Evolutionary conservation across 345 rosid species (phyloP).

Genomic region (Mercurialis annua): DNA sequence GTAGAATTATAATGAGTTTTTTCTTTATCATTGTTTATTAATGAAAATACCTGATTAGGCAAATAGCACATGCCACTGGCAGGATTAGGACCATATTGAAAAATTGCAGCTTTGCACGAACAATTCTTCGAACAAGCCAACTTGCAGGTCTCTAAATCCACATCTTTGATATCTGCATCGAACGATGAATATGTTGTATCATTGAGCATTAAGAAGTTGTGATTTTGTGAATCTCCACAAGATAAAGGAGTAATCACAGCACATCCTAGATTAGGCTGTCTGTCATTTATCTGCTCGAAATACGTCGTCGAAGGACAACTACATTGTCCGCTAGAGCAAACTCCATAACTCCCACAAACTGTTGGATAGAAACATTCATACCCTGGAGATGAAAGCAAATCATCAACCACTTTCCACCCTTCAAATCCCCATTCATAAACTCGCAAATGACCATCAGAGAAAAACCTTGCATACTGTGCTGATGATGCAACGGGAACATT

Average conservation of each 20-base stretch:
- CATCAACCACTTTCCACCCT: constrained; percentile 18
- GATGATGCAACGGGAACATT: not conserved
- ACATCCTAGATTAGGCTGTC: constrained; percentile 29
- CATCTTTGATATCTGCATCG: not conserved
- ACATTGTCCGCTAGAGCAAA: constrained; percentile 28
- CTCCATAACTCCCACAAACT: constrained; percentile 35
- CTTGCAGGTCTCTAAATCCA: constrained; percentile 14
- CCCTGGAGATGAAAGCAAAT: constrained; percentile 6
- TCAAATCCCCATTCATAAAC: constrained; percentile 14
- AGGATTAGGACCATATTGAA: not conserved
- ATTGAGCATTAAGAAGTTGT: constrained; percentile 23
- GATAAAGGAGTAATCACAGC: constrained; percentile 13
- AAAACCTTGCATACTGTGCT: constrained; percentile 18
- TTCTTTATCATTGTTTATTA: constrained; percentile 8
- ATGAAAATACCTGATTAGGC: constrained; percentile 13
- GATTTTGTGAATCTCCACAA: constrained; percentile 18
- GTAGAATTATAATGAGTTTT: constrained; percentile 9
- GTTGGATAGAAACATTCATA: constrained; percentile 27
- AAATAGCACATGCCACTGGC: not conserved
- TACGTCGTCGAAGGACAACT: constrained; percentile 24
- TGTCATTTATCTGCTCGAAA: constrained; percentile 15
- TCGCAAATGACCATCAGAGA: constrained; percentile 29
- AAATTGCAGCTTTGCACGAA: constrained; percentile 35
- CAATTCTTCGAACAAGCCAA: constrained; percentile 29
- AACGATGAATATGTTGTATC: constrained; percentile 12